Evolutionary conservation across 805 yeast genomes (phyloP).

Genomic region (Saccharomycopsis fibuligera): DNA sequence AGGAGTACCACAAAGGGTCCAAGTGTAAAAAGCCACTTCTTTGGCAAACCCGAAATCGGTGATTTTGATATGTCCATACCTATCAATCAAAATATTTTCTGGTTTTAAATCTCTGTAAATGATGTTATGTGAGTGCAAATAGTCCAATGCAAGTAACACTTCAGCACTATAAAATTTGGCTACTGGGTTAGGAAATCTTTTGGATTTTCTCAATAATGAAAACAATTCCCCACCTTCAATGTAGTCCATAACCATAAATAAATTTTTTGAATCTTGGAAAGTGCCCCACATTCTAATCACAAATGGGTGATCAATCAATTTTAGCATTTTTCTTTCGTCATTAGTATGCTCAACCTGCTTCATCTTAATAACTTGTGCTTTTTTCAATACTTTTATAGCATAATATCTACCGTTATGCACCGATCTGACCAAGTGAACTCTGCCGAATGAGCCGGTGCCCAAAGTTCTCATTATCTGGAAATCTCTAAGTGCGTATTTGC

Average conservation of each 20-base stretch:
- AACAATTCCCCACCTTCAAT: conserved; percentile 95
- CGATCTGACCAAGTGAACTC: conserved; percentile 83
- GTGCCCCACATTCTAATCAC: conserved; percentile 96
- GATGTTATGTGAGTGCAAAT: conserved; percentile 77
- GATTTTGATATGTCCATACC: conserved; percentile 84
- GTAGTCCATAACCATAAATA: conserved; percentile 95
- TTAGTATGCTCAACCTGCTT: conserved; percentile 95
- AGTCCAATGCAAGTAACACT: conserved; percentile 77
- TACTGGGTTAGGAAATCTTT: conserved; percentile 90
- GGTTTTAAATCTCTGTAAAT: conserved; percentile 91
- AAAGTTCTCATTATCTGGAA: conserved; percentile 81
- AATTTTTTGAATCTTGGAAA: conserved; percentile 76
- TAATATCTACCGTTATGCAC: conserved; percentile 88
- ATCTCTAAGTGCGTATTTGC: conserved; percentile 76
- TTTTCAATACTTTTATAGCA: conserved; percentile 87
- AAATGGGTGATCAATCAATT: conserved; percentile 84
- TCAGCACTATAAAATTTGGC: conserved; percentile 96
- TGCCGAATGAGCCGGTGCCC: conserved; percentile 94
- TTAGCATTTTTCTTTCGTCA: conserved; percentile 86
- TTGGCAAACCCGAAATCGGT: conserved; percentile 96
- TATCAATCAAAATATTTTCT: conserved; percentile 81
- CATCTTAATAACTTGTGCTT: conserved; percentile 82
- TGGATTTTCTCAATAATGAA: conserved; percentile 77
- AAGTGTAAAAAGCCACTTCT: conserved; percentile 85
- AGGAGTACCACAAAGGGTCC: conserved; percentile 93